phyloP scores from a whole-genome alignment of 345 rosid species.

The Erodium maritimum region DNA sequence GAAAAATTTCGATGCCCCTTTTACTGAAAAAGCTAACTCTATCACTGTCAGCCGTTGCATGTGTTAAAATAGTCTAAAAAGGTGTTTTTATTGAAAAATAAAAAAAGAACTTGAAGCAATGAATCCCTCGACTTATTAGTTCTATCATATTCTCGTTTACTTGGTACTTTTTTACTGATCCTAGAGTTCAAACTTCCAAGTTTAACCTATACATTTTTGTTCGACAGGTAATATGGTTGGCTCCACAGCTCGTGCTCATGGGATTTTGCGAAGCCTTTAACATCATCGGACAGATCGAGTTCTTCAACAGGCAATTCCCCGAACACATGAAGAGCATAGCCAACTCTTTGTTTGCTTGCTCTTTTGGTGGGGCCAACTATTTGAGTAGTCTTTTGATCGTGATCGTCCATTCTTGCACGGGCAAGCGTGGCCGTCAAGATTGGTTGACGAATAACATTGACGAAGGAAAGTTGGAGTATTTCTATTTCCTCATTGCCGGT shows the following conservation, averaged over 20 bases:
- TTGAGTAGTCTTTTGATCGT: slow-evolving; percentile 24
- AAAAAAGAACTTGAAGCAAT: no score
- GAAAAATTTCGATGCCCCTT: no score
- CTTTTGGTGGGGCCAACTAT: slow-evolving; percentile 28
- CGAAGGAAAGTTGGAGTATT: slow-evolving; percentile 43
- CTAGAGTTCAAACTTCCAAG: no score
- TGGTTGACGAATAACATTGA: slow-evolving; percentile 47
- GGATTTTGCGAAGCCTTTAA: slow-evolving; percentile 55
- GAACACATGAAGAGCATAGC: slow-evolving; percentile 52
- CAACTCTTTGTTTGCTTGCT: slow-evolving; percentile 34
- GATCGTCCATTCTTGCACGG: slow-evolving; percentile 26
- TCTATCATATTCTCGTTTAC: no score
- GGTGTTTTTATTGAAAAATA: no score
- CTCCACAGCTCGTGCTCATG: slow-evolving; percentile 48
- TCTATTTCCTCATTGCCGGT: slow-evolving; percentile 40
- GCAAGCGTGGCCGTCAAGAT: slow-evolving; percentile 25
- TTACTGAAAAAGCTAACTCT: no score
- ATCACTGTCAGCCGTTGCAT: no score
- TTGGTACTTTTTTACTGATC: no score
- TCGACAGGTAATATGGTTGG: slow-evolving; percentile 41
- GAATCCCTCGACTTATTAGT: no score
- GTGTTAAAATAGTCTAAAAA: no score
- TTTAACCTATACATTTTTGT: no score
- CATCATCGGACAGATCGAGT: slow-evolving; percentile 48
- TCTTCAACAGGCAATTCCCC: slow-evolving; percentile 51